Conservation (phyloP, 768 basidiomycete genomes). For the Podaxis pistillaris region DNA sequence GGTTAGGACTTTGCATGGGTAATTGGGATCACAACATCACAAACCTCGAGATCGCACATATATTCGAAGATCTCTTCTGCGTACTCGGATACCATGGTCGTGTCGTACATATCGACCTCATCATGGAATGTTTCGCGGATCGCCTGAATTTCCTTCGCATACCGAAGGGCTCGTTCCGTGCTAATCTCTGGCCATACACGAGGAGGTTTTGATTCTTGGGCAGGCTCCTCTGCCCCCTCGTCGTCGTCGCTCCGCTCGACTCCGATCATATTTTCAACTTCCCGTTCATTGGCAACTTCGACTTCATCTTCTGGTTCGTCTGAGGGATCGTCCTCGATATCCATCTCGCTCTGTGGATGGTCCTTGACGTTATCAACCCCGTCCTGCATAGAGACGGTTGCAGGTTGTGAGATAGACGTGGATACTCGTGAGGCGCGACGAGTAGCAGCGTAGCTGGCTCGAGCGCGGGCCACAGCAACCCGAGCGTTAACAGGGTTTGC, state of each 20-base stretch:
- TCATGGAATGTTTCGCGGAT: constrained; percentile 72
- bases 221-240: constrained; percentile 26
- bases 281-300: constrained; percentile 47
- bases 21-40: background rate
- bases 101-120: constrained; percentile 72
- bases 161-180: constrained; percentile 57
- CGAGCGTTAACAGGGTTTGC: constrained; percentile 38
- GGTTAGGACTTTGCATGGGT: constrained; percentile 18
- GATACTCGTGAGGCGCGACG: constrained; percentile 41
- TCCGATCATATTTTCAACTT: constrained; percentile 65
- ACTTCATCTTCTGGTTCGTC: constrained; percentile 40
- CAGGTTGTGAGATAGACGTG: constrained; percentile 33
- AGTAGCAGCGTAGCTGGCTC: constrained; percentile 18
- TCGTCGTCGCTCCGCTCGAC: constrained; percentile 46
- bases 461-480: constrained; percentile 23
- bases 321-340: constrained; percentile 50
- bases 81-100: constrained; percentile 98
- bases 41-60: constrained; percentile 91
- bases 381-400: constrained; percentile 34
- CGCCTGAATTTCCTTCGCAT: constrained; percentile 60
- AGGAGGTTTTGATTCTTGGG: constrained; percentile 33
- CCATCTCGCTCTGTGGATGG: constrained; percentile 54
- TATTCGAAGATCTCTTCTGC: constrained; percentile 98
- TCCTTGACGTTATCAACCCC: constrained; percentile 35
- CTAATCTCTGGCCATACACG: constrained; percentile 76